Percentiles rank a stretch among this genome's conserved stretches.
Evolutionary conservation across 306 rosid species (phyloP).

Genomic region (Chamaecrista fasciculata): DNA sequence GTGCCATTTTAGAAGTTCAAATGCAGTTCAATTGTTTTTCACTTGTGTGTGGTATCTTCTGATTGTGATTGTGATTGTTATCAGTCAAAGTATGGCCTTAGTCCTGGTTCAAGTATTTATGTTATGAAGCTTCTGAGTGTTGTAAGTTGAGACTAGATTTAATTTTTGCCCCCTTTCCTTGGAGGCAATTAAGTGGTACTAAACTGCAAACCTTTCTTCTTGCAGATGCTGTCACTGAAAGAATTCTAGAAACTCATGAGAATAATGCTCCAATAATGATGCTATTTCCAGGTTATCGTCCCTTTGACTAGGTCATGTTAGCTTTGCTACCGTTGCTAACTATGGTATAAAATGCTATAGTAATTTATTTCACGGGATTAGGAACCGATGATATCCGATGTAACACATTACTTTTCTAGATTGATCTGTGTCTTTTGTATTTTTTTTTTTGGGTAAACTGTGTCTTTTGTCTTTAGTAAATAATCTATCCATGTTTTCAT

Average conservation of each 20-base stretch:
- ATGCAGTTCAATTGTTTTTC: not conserved
- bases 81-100: constrained; percentile 14
- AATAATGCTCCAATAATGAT: constrained; percentile 69
- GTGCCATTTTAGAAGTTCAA: not conserved
- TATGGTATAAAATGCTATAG: not conserved
- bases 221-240: constrained; percentile 80
- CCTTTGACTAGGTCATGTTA: not conserved
- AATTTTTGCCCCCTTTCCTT: constrained; percentile 11
- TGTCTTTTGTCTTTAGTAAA: too few relatives aligned
- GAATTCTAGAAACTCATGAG: constrained; percentile 70
- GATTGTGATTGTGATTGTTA: not conserved
- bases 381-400: not conserved
- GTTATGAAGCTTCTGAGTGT: constrained; percentile 1
- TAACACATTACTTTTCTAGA: not conserved
- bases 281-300: constrained; percentile 88
- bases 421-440: not conserved
- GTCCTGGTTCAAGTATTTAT: constrained; percentile 16
- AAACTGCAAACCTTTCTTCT: constrained; percentile 21
- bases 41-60: not conserved
- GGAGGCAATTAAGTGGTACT: constrained; percentile 6
- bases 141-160: constrained; percentile 14
- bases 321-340: constrained; percentile 2
- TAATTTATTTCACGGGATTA: not conserved
- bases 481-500: constrained; percentile 21
- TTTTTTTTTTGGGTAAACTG: too few relatives aligned